Evolutionary conservation across 2,329 filamentous ascomycete species (phyloP).

Genomic region (Arachnomyces sp.): DNA sequence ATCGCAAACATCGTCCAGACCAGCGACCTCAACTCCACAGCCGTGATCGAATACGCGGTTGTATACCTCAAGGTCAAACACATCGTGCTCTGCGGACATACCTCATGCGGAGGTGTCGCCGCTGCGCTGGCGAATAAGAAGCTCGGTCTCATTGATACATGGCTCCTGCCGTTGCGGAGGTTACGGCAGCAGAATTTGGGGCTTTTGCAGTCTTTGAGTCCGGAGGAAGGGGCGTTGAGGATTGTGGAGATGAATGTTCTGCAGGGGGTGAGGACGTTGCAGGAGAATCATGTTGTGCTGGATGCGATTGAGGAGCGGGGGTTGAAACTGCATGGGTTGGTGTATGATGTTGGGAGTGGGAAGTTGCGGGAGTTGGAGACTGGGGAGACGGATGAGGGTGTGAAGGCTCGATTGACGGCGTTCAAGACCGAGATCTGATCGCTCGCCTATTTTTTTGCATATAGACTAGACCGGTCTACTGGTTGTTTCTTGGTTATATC

Average conservation of each 20-base stretch:
- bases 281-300: slow-evolving; percentile 61
- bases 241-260: slow-evolving; percentile 73
- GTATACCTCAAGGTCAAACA: slow-evolving; percentile 59
- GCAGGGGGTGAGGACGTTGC: slow-evolving; percentile 58
- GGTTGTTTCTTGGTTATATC: no score
- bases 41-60: slow-evolving; percentile 75
- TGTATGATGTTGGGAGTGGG: slow-evolving; percentile 61
- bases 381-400: slow-evolving; percentile 32
- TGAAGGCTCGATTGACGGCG: slow-evolving; percentile 31
- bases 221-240: slow-evolving; percentile 48
- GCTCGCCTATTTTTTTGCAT: not conserved
- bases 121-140: slow-evolving; percentile 50
- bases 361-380: slow-evolving; percentile 47
- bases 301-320: slow-evolving; percentile 64
- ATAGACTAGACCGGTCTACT: no score
- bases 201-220: slow-evolving; percentile 40
- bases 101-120: slow-evolving; percentile 51
- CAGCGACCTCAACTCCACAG: slow-evolving; percentile 65
- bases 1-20: slow-evolving; percentile 76
- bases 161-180: slow-evolving; percentile 51
- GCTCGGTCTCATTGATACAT: slow-evolving; percentile 54
- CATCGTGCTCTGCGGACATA: slow-evolving; percentile 56
- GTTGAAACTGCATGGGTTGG: slow-evolving; percentile 66
- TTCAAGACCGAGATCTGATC: slow-evolving; percentile 29
- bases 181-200: slow-evolving; percentile 47